Conservation (phyloP, 768 basidiomycete genomes). For the Austroboletus festivus region DNA sequence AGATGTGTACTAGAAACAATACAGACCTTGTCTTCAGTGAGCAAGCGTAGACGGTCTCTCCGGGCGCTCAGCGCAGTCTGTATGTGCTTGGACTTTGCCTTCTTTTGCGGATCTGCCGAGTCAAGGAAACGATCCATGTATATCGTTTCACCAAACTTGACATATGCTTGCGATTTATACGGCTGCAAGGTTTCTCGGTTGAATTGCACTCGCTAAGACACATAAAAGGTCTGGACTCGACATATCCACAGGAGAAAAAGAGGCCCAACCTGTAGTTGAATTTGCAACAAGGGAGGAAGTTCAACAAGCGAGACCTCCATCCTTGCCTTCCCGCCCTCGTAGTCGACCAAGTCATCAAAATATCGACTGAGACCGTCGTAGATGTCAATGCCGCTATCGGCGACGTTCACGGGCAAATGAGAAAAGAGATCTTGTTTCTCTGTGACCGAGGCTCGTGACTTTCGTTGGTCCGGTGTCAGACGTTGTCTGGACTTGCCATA, state of each 20-base stretch:
- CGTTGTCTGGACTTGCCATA: constrained; percentile 84
- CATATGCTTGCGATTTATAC: constrained; percentile 94
- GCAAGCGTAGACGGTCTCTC: constrained; percentile 63
- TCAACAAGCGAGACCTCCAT: constrained; percentile 88
- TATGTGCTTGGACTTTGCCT: constrained; percentile 63
- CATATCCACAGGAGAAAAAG: neutral
- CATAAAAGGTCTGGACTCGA: constrained; percentile 3
- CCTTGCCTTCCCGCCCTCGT: constrained; percentile 79
- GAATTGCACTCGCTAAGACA: constrained; percentile 81
- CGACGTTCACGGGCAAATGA: constrained; percentile 90
- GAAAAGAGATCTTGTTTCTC: constrained; percentile 93
- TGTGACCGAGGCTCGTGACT: constrained; percentile 57
- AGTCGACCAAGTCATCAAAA: constrained; percentile 85
- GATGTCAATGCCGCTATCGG: constrained; percentile 83
- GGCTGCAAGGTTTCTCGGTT: constrained; percentile 88
- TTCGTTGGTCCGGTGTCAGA: constrained; percentile 36
- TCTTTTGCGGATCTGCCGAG: constrained; percentile 67
- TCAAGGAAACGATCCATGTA: constrained; percentile 92
- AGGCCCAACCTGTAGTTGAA: constrained; percentile 93
- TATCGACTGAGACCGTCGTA: constrained; percentile 92
- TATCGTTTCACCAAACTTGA: constrained; percentile 84
- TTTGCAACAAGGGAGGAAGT: constrained; percentile 86
- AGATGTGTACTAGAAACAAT: neutral
- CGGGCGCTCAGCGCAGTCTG: constrained; percentile 61
- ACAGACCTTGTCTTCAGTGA: constrained; percentile 71